Conservation (phyloP, 805 yeast species). For the Candida saitoana region DNA sequence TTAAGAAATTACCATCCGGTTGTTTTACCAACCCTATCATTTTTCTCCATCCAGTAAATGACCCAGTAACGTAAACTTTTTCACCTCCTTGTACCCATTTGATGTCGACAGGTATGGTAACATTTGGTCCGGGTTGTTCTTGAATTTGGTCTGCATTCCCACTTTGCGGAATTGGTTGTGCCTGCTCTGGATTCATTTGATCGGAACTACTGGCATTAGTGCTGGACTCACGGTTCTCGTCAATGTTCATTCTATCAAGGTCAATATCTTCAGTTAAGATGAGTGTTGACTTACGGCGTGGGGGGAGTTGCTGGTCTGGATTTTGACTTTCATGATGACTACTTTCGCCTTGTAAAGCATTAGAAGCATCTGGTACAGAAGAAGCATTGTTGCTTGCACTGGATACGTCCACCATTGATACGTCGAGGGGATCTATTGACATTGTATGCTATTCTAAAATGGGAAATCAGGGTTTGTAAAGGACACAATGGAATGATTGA, state of each 20-base stretch:
- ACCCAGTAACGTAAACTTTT: constrained; percentile 93
- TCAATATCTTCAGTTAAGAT: constrained; percentile 68
- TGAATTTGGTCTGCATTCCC: constrained; percentile 5
- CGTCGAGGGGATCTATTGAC: constrained; percentile 24
- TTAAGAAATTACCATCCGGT: constrained; percentile 54
- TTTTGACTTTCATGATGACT: not conserved
- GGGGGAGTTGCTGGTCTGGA: constrained; percentile 18
- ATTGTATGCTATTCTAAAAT: not conserved
- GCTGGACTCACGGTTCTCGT: constrained; percentile 21
- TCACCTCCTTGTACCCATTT: constrained; percentile 97
- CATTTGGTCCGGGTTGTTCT: constrained; percentile 20
- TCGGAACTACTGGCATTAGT: constrained; percentile 13
- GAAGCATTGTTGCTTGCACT: constrained; percentile 6
- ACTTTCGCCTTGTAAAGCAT: constrained; percentile 1
- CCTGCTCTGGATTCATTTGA: constrained; percentile 5
- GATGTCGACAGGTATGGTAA: constrained; percentile 57
- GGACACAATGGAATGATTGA: not conserved
- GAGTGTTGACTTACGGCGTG: constrained; percentile 64
- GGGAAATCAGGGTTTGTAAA: not conserved
- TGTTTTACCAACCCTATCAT: constrained; percentile 80
- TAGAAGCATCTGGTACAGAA: constrained; percentile 6
- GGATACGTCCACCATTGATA: constrained; percentile 42
- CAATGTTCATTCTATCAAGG: constrained; percentile 46
- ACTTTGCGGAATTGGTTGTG: constrained; percentile 1
- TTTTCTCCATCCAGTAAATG: constrained; percentile 97